A percentile compares a stretch with the other conserved stretches of the same genome.
These are phyloP conservation scores for Heliocybe sulcata DNA, from an alignment of 1,284 basidiomycete species.

Conservation along the genomic window DNA sequence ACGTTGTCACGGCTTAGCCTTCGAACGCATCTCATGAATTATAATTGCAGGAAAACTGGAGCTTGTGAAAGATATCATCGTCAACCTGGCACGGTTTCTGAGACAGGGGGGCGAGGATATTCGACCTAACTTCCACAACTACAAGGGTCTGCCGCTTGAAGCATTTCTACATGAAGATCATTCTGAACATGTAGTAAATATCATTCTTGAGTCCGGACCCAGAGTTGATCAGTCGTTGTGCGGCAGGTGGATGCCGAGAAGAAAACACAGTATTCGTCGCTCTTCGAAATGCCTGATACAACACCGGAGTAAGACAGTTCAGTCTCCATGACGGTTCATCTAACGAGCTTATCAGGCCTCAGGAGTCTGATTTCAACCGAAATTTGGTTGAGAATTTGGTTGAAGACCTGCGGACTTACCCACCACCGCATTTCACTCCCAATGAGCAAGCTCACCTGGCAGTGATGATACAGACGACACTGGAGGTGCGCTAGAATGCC, in stretches of 20 bases:
- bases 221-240: conserved; percentile 13
- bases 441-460: conserved; percentile 78
- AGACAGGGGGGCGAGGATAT: neutral
- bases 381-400: conserved; percentile 56
- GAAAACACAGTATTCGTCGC: conserved; percentile 28
- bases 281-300: conserved; percentile 34
- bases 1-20: conserved; percentile 14
- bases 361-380: conserved; percentile 60
- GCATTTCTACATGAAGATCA: conserved; percentile 39
- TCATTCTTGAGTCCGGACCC: neutral
- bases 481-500: conserved; percentile 55
- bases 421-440: conserved; percentile 63
- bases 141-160: conserved; percentile 45
- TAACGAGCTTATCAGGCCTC: conserved; percentile 17
- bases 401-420: conserved; percentile 52
- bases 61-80: conserved; percentile 75
- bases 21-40: neutral
- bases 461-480: conserved; percentile 76
- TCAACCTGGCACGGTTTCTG: conserved; percentile 48
- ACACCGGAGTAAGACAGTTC: conserved; percentile 32
- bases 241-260: conserved; percentile 16
- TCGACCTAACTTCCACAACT: conserved; percentile 23
- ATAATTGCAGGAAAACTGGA: conserved; percentile 62
- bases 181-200: conserved; percentile 16
- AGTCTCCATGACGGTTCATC: neutral